A percentile compares a stretch with the other conserved stretches of the same genome.
These are phyloP conservation scores for Cladosporium sp. DNA, from an alignment of 2,329 filamentous ascomycete genomes.

Conservation along the genomic window DNA sequence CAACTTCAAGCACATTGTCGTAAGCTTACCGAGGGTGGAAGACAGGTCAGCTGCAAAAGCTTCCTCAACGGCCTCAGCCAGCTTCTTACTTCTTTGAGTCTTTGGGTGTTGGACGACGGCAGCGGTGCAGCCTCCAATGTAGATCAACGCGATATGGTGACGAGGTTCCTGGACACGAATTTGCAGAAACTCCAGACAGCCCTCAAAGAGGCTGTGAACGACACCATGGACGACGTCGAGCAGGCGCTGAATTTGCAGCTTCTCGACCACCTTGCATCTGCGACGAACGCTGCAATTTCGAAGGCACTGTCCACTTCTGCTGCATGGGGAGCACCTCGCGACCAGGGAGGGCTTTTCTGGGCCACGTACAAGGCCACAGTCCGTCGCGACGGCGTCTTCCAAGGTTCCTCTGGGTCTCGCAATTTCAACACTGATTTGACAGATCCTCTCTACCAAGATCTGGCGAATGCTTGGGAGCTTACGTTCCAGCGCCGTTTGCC, in stretches of 20 bases:
- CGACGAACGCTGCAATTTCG: slow-evolving; percentile 37
- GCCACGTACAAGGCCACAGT: slow-evolving; percentile 56
- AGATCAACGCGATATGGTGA: slow-evolving; percentile 36
- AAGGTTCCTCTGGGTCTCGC: slow-evolving; percentile 34
- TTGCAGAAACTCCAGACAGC: slow-evolving; percentile 39
- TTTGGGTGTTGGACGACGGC: slow-evolving; percentile 48
- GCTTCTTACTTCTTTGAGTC: slow-evolving; percentile 49
- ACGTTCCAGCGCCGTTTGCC: slow-evolving; percentile 43
- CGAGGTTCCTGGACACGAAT: slow-evolving; percentile 35
- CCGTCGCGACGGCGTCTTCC: slow-evolving; percentile 47
- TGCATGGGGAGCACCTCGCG: slow-evolving; percentile 36
- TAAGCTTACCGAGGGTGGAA: slow-evolving; percentile 51
- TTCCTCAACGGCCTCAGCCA: slow-evolving; percentile 52
- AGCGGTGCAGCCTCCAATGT: slow-evolving; percentile 38
- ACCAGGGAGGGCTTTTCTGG: slow-evolving; percentile 47
- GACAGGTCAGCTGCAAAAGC: slow-evolving; percentile 40
- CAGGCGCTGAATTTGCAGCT: slow-evolving; percentile 43
- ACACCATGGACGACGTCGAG: slow-evolving; percentile 38
- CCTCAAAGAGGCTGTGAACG: slow-evolving; percentile 39
- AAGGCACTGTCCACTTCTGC: slow-evolving; percentile 32
- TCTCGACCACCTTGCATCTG: slow-evolving; percentile 40
- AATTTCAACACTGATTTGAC: slow-evolving; percentile 40
- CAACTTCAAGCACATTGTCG: slow-evolving; percentile 56
- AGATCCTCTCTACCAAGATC: slow-evolving; percentile 36
- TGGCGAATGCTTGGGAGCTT: slow-evolving; percentile 42